Conservation (phyloP, 2,329 filamentous ascomycete species). For the Clonostachys byssicola region DNA sequence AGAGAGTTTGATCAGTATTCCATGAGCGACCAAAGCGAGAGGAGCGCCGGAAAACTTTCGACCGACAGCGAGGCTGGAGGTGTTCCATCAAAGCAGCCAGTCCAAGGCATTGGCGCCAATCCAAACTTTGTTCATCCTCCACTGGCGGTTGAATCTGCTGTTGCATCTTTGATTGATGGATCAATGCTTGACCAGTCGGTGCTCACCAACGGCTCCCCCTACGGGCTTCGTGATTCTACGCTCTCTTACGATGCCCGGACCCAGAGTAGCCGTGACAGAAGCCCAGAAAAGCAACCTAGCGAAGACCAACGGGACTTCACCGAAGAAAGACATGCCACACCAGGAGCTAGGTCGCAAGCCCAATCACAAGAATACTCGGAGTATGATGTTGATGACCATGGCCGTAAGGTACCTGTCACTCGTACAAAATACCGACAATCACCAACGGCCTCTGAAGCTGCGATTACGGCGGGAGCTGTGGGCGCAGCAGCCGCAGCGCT, state of each 20-base stretch:
- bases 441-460: constrained; percentile 52
- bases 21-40: constrained; percentile 45
- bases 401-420: constrained; percentile 45
- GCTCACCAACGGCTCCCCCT: constrained; percentile 55
- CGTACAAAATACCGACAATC: constrained; percentile 35
- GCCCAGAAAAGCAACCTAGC: constrained; percentile 35
- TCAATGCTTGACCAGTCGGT: constrained; percentile 66
- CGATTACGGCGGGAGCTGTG: constrained; percentile 53
- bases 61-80: constrained; percentile 55
- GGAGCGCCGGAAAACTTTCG: constrained; percentile 48
- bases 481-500: constrained; percentile 47
- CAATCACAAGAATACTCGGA: constrained; percentile 44
- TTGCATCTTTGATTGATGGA: constrained; percentile 80
- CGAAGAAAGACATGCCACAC: constrained; percentile 34
- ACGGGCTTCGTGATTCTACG: constrained; percentile 31
- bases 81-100: constrained; percentile 61
- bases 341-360: constrained; percentile 27
- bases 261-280: constrained; percentile 25
- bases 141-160: constrained; percentile 77
- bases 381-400: constrained; percentile 55
- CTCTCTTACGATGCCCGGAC: constrained; percentile 23
- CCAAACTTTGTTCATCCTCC: constrained; percentile 72
- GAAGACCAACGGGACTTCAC: constrained; percentile 29
- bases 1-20: constrained; percentile 50
- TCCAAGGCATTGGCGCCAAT: constrained; percentile 68